A percentile compares a stretch with the other conserved stretches of the same genome.
Conservation (phyloP, 1,139 yeast species). For the Kluyveromyces sp. region DNA sequence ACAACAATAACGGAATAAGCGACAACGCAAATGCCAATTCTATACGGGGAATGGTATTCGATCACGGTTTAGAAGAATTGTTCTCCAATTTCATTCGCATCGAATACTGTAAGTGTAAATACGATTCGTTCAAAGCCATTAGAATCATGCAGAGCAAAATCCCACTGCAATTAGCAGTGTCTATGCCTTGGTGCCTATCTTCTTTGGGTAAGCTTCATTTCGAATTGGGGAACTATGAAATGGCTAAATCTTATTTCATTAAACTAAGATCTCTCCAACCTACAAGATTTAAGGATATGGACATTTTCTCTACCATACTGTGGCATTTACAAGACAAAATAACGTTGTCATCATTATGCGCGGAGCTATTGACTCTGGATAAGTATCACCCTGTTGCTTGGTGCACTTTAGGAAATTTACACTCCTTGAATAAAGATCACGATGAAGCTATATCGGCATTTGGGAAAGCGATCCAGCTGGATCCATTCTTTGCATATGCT, state of each 20-base stretch:
- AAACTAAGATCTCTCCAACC: conserved; percentile 62
- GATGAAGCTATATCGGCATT: conserved; percentile 89
- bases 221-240: conserved; percentile 80
- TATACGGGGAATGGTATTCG: background rate
- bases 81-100: conserved; percentile 61
- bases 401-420: conserved; percentile 87
- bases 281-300: conserved; percentile 85
- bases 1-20: no score
- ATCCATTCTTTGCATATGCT: conserved; percentile 77
- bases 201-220: conserved; percentile 75
- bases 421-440: conserved; percentile 75
- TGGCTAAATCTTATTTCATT: conserved; percentile 58
- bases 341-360: conserved; percentile 74
- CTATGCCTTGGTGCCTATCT: conserved; percentile 82
- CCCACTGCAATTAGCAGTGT: conserved; percentile 42
- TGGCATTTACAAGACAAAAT: conserved; percentile 89
- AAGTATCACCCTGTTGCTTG: conserved; percentile 73
- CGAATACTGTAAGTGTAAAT: conserved; percentile 27
- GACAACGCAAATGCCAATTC: background rate
- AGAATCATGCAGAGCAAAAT: conserved; percentile 58
- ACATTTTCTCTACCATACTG: conserved; percentile 75
- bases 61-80: conserved; percentile 27
- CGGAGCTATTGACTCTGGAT: conserved; percentile 66
- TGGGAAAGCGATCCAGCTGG: conserved; percentile 64
- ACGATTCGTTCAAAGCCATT: conserved; percentile 77